Conservation (phyloP, 768 basidiomycete species). For the Panaeolus papilionaceus region DNA sequence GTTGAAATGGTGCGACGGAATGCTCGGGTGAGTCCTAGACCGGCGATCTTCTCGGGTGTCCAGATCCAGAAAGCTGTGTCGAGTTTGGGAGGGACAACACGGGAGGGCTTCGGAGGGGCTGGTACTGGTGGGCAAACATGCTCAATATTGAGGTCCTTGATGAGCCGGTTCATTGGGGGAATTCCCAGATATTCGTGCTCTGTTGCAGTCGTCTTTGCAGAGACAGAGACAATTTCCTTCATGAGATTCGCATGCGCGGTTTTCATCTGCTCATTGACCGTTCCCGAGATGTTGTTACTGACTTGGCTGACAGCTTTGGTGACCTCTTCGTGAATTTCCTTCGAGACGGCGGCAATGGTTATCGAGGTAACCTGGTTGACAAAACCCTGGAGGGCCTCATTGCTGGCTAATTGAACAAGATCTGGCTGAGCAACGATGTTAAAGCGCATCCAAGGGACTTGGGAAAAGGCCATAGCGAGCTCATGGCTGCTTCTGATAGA, state of each 20-base stretch:
- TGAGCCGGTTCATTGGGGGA: not conserved
- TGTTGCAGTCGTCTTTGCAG: not conserved
- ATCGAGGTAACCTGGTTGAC: constrained; percentile 17
- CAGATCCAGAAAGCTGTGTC: not conserved
- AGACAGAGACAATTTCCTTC: not conserved
- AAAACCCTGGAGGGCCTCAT: constrained; percentile 17
- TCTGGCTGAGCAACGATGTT: constrained; percentile 35
- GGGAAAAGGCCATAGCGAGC: constrained; percentile 15
- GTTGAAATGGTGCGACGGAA: constrained; percentile 34
- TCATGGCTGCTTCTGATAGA: not conserved
- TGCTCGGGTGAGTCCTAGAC: constrained; percentile 24
- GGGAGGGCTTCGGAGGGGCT: not conserved
- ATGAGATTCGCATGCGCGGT: not conserved
- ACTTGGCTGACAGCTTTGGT: not conserved
- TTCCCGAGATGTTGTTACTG: not conserved
- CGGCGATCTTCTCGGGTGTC: not conserved
- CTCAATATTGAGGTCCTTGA: not conserved
- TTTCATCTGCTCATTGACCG: not conserved
- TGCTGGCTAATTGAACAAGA: constrained; percentile 27
- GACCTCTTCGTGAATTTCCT: constrained; percentile 18
- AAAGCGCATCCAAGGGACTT: constrained; percentile 37
- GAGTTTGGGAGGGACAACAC: not conserved
- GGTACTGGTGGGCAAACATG: not conserved
- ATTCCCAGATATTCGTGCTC: not conserved
- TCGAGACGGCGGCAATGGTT: constrained; percentile 16